These are phyloP conservation scores for Mycosarcoma mackinlayi DNA, from an alignment of 1,284 basidiomycete genomes.

Conservation along the genomic window DNA sequence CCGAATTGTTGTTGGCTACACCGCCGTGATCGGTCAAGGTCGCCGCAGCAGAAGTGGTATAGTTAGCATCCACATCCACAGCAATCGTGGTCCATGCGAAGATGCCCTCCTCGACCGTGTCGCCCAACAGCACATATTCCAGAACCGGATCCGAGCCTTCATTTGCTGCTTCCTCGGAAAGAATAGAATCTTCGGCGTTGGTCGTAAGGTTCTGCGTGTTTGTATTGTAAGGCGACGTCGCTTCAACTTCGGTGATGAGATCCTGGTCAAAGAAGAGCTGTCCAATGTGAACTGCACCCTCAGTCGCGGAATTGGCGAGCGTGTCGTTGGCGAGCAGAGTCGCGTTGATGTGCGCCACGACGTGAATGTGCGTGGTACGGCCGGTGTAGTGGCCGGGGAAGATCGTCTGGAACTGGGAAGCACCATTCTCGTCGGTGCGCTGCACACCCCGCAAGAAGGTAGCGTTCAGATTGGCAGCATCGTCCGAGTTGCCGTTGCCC, in stretches of 20 bases:
- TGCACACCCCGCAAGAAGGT: slow-evolving; percentile 5
- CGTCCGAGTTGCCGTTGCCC: slow-evolving; percentile 7
- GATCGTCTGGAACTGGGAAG: slow-evolving; percentile 1
- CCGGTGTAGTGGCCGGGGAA: slow-evolving; percentile 14
- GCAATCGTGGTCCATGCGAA: slow-evolving; percentile 6
- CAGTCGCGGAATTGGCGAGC: background rate
- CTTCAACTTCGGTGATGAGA: slow-evolving; percentile 1
- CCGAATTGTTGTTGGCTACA: background rate
- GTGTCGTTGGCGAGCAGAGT: slow-evolving; percentile 11
- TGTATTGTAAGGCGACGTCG: background rate
- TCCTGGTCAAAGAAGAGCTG: slow-evolving; percentile 16
- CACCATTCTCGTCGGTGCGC: slow-evolving; percentile 3
- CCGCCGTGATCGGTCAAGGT: background rate
- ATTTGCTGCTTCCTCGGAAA: background rate
- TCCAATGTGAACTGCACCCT: slow-evolving; percentile 6
- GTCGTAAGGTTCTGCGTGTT: slow-evolving; percentile 7
- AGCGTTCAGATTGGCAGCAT: slow-evolving; percentile 1
- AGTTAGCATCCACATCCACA: slow-evolving; percentile 1
- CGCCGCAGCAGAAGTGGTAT: background rate
- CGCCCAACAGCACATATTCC: slow-evolving; percentile 5
- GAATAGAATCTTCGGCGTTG: slow-evolving; percentile 2
- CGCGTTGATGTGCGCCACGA: slow-evolving; percentile 6
- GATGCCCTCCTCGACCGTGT: background rate
- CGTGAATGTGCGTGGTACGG: slow-evolving; percentile 6
- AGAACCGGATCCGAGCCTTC: slow-evolving; percentile 1